Evolutionary conservation across 495 filamentous ascomycete genomes (phyloP), one percentile per base, ranked within the genome.

Genomic region (Penicillium ucsense): DNA sequence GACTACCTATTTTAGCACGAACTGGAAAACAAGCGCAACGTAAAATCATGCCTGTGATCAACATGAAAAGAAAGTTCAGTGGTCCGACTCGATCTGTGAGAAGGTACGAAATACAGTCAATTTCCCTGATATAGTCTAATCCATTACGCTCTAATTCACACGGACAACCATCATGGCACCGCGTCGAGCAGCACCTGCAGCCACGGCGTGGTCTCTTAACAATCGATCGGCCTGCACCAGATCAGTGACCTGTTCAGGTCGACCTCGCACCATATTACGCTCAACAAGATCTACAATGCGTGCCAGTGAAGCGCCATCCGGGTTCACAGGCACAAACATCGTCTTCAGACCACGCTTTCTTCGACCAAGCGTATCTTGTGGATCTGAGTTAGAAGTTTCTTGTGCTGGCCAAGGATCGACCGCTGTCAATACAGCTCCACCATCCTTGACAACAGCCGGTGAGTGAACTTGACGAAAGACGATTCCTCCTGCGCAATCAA

Each of bases 291-390:
- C 49, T n/a, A 45, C 56, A 49, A 71, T 67, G 7, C 54, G 48
- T 7, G 8, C 51, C 37, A 73, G 35, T 3, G 63, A 64, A 32
- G 36, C 35, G 6, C 52, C 54, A 49, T 73, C 63, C 8, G 70
- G 68, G 40, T 59, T 61, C n/a, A 68, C 65, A 35, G 58, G 56
- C n/a, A 72, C 57, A 50, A 73, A 68, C 20, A 52, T 57, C 41
- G 64, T 68, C 5, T 45, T 53, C 8, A 72, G 32, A 8, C 56
- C 59, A 3, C 61, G 45, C 43, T 61, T 63, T 38, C 43, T 52
- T 38, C 54, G 39, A 8, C 47, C 47, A 6, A 55, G 35, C 5
- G 43, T 31, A 42, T 62, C 59, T 31, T 50, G 45, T 20, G 50
- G 48, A 20, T 53, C 49, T 11, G 41, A 20, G 39, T 30, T n/a